phyloP scores from a whole-genome alignment of 441 rosid species.

The Francoa sonchifolia region DNA sequence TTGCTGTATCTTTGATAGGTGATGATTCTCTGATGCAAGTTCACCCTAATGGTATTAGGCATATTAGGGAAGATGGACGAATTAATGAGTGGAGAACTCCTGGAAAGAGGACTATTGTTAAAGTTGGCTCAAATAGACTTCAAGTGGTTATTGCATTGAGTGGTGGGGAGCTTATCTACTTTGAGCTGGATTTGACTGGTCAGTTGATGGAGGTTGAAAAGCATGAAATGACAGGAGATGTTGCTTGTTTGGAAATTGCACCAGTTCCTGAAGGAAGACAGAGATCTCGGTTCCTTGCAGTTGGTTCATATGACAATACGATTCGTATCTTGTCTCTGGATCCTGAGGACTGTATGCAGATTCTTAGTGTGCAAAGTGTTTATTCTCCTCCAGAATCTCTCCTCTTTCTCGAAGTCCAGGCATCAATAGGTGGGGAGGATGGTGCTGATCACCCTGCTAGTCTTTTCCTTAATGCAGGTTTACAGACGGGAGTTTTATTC shows the following conservation, averaged over 20 bases:
- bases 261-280: conserved; percentile 99
- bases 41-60: conserved; percentile 90
- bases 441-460: conserved; percentile 98
- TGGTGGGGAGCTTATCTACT: conserved; percentile 94
- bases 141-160: conserved; percentile 93
- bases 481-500: conserved; percentile 84
- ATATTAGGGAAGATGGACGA: conserved; percentile 95
- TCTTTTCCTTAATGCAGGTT: conserved; percentile 90
- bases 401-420: conserved; percentile 93
- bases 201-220: conserved; percentile 96
- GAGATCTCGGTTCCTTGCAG: conserved; percentile 94
- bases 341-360: conserved; percentile 95
- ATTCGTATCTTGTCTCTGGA: conserved; percentile 85
- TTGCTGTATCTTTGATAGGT: conserved; percentile 75
- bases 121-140: conserved; percentile 87
- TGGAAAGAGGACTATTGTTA: conserved; percentile 91
- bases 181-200: conserved; percentile 92
- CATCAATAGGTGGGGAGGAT: conserved; percentile 90
- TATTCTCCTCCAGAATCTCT: conserved; percentile 93
- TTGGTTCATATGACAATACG: conserved; percentile 88
- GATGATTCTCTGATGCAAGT: conserved; percentile 96
- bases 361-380: conserved; percentile 89
- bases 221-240: conserved; percentile 95
- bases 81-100: conserved; percentile 98
- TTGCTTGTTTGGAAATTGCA: conserved; percentile 92